These are phyloP conservation scores for Huiozyma naganishii DNA, from an alignment of 805 yeast species.

Conservation along the genomic window DNA sequence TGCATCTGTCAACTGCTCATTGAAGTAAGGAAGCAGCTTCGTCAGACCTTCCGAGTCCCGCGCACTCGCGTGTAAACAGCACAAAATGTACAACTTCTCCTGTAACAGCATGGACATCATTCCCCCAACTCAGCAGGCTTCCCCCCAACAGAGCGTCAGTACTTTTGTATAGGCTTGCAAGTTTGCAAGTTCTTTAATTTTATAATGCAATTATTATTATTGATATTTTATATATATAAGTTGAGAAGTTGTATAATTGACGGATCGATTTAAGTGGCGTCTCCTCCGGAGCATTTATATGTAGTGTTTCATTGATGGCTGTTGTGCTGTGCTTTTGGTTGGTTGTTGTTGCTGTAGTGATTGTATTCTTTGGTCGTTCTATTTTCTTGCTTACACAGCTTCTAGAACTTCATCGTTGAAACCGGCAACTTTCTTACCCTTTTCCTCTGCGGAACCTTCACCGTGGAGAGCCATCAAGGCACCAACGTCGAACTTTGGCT, in stretches of 20 bases:
- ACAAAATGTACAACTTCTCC: conserved; percentile 16
- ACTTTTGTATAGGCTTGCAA: background rate
- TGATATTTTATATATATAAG: too few species aligned
- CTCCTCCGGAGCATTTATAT: too few species aligned
- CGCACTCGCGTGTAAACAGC: conserved; percentile 17
- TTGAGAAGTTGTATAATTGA: too few species aligned
- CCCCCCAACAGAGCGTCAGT: conserved; percentile 33
- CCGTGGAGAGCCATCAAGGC: conserved; percentile 93
- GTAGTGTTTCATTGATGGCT: too few species aligned
- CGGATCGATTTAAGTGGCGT: too few species aligned
- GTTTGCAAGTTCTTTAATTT: background rate
- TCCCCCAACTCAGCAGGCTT: conserved; percentile 80
- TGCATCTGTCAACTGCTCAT: conserved; percentile 12
- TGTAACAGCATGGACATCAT: conserved; percentile 6
- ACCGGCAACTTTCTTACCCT: conserved; percentile 92
- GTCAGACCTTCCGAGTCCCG: conserved; percentile 10
- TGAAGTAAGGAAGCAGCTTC: conserved; percentile 3
- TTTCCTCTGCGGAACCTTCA: conserved; percentile 83
- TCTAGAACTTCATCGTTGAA: conserved; percentile 98
- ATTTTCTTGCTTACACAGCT: conserved; percentile 56
- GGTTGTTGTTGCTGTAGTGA: too few species aligned
- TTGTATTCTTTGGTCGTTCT: background rate
- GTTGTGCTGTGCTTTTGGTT: too few species aligned
- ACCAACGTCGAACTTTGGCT: conserved; percentile 97
- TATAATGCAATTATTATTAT: background rate